Evolutionary conservation across 441 rosid species (phyloP).

Genomic region (Arabidopsis hybrid): DNA sequence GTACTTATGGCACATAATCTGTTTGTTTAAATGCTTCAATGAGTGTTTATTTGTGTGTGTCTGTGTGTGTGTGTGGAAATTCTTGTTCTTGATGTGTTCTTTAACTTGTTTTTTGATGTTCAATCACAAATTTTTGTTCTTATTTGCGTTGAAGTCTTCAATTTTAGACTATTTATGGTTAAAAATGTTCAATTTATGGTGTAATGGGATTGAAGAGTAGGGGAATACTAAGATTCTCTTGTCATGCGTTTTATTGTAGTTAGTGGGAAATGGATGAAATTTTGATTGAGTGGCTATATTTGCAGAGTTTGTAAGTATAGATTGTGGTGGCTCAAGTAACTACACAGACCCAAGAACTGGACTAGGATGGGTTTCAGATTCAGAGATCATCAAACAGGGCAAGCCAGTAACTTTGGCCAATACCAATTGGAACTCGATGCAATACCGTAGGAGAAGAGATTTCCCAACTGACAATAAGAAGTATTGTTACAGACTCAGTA

Average conservation of each 20-base stretch:
- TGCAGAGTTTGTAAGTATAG: constrained; percentile 92
- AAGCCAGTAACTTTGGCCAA: constrained; percentile 50
- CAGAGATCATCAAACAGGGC: constrained; percentile 60
- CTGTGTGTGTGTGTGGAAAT: background rate
- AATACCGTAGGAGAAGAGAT: constrained; percentile 69
- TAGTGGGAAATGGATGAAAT: too few species aligned
- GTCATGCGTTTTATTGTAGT: too few species aligned
- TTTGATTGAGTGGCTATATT: background rate
- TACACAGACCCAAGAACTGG: constrained; percentile 73
- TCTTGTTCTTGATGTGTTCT: constrained; percentile 11
- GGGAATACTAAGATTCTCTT: too few species aligned
- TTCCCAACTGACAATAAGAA: constrained; percentile 80
- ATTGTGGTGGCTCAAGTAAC: constrained; percentile 80
- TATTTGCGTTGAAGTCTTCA: background rate
- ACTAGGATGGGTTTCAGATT: constrained; percentile 84
- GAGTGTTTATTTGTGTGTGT: constrained; percentile 1
- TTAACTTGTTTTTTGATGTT: background rate
- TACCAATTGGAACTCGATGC: constrained; percentile 53
- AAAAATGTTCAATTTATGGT: constrained; percentile 10
- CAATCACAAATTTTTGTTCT: constrained; percentile 10
- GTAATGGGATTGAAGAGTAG: background rate
- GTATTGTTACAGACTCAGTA: constrained; percentile 74
- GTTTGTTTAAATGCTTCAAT: constrained; percentile 26
- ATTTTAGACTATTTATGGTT: background rate
- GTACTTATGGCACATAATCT: constrained; percentile 52